Evolutionary conservation across 164 flowering plant genomes (phyloP).

Genomic region (Liquidambar formosana): DNA sequence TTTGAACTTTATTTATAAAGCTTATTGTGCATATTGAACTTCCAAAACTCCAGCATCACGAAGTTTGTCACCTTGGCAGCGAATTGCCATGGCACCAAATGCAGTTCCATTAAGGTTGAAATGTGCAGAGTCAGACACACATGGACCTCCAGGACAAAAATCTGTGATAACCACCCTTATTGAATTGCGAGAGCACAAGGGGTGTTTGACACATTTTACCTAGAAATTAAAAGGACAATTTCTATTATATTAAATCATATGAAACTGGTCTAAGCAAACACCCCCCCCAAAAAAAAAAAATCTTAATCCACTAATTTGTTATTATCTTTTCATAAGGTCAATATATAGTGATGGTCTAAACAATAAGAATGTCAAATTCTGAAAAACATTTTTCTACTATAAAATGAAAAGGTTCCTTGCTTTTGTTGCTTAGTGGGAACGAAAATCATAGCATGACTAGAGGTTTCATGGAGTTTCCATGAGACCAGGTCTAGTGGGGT

Average conservation of each 20-base stretch:
- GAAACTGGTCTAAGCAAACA: background rate
- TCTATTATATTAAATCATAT: background rate
- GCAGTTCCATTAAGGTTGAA: constrained; percentile 30
- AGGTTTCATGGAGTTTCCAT: too few species aligned
- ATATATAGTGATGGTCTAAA: too few species aligned
- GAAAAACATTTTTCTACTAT: too few species aligned
- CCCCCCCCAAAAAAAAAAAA: too few species aligned
- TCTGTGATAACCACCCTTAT: constrained; percentile 38
- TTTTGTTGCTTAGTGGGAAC: too few species aligned
- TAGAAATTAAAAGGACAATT: background rate
- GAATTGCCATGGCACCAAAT: constrained; percentile 23
- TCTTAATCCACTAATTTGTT: background rate
- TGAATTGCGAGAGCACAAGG: constrained; percentile 32
- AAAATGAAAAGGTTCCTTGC: too few species aligned
- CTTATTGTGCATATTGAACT: constrained; percentile 21
- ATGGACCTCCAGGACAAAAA: constrained; percentile 34
- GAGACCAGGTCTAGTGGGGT: too few species aligned
- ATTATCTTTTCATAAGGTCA: background rate
- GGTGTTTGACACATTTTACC: constrained; percentile 34
- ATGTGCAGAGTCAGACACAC: constrained; percentile 26
- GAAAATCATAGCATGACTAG: too few species aligned
- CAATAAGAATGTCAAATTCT: too few species aligned
- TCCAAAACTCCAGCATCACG: constrained; percentile 30
- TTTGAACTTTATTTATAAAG: background rate
- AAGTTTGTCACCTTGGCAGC: constrained; percentile 22